Conservation (phyloP, 2,329 filamentous ascomycete genomes). For the Stemphylium beticola region DNA sequence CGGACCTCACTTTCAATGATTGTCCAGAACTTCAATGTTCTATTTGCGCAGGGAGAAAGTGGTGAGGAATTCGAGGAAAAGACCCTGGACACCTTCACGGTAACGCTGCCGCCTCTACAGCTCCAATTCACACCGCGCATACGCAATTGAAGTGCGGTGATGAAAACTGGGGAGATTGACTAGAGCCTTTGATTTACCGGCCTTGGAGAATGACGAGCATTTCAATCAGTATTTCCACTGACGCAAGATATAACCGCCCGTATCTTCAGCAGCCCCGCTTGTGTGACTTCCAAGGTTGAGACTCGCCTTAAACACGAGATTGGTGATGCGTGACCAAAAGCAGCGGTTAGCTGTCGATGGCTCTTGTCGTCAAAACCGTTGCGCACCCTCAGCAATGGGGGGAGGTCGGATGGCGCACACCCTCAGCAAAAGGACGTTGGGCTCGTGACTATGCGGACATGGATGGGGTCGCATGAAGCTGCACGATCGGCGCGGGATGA, state of each 20-base stretch:
- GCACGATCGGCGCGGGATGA: constrained; percentile 33
- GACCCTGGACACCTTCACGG: constrained; percentile 26
- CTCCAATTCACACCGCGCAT: constrained; percentile 27
- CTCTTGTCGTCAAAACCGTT: not conserved
- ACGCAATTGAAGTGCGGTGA: not conserved
- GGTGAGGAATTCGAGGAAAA: constrained; percentile 28
- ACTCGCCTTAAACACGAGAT: not conserved
- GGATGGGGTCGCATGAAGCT: constrained; percentile 18
- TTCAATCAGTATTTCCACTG: too few species aligned
- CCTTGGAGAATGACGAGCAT: too few species aligned
- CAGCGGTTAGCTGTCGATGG: not conserved
- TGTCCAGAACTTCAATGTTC: constrained; percentile 20
- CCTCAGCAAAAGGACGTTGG: constrained; percentile 17
- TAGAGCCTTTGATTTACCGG: too few species aligned
- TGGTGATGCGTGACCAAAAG: not conserved
- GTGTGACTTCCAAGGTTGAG: too few species aligned
- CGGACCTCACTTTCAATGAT: constrained; percentile 21
- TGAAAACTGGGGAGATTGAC: not conserved
- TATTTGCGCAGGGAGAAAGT: constrained; percentile 24
- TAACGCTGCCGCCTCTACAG: constrained; percentile 38
- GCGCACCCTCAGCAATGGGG: constrained; percentile 10
- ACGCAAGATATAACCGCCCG: too few species aligned
- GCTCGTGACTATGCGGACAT: constrained; percentile 35
- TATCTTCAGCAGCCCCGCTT: too few species aligned
- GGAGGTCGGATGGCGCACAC: constrained; percentile 15